Evolutionary conservation across 2,329 filamentous ascomycete species (phyloP), one percentile per base, ranked within the genome.

Genomic region (Bertia moriformis): DNA sequence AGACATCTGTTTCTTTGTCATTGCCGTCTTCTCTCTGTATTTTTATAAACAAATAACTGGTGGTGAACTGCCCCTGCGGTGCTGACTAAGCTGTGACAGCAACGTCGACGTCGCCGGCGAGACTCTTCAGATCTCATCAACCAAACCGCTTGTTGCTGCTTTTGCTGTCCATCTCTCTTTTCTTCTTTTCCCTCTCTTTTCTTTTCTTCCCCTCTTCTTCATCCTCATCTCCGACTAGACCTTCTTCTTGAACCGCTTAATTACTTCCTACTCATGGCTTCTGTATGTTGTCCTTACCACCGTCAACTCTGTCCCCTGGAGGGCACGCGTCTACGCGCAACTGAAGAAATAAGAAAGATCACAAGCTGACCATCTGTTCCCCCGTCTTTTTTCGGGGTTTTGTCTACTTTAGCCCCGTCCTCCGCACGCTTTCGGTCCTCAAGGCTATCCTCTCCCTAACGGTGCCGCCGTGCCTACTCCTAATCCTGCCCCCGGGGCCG

Each of bases 371-470:
- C 10, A 29, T 10, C n/a, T 29, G 24, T 29, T n/a, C 24, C n/a
- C n/a, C 24, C n/a, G n/a, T 29, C n/a, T 29, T 29, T 29, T n/a
- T n/a, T n/a, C n/a, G n/a, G n/a, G n/a, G n/a, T n/a, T n/a, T n/a
- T n/a, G n/a, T n/a, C n/a, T n/a, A n/a, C n/a, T 24, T 40, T 38
- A 65, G 59, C 61, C 60, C 49, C 61, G 56, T 48, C 59, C 59
- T 47, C 49, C 53, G 35, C 59, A 60, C 48, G 57, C 52, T 49
- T 63, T 61, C 48, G 57, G 49, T 51, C 53, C 55, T 41, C 56
- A 61, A 55, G 59, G 56, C 48, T 55, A 56, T 51, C 56, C 59
- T 46, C 56, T 67, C 42, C 55, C 62, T 14, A 67, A 67, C 54
- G 64, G 64, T 49, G 53, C 60, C 18, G 53, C 56, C 36, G 49